These are phyloP conservation scores for Aspergillus cejpii DNA, from an alignment of 2,329 filamentous ascomycete genomes.

Conservation along the genomic window DNA sequence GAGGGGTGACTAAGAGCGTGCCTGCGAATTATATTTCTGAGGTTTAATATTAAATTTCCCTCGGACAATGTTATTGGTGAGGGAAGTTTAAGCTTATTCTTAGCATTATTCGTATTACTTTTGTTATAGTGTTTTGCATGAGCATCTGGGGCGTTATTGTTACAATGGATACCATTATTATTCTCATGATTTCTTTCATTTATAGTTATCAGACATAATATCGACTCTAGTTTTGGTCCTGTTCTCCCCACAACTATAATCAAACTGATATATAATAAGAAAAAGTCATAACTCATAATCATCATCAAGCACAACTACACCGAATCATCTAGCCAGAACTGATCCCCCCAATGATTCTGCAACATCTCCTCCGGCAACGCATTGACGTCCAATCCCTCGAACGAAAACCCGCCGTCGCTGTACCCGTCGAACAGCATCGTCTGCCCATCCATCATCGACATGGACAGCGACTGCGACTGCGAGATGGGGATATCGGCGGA, in stretches of 20 bases:
- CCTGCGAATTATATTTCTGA: constrained; percentile 88
- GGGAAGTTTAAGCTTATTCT: constrained; percentile 1
- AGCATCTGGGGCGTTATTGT: no score
- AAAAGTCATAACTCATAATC: neutral
- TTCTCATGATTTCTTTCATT: no score
- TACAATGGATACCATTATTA: no score
- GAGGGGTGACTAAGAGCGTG: constrained; percentile 77
- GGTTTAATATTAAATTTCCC: constrained; percentile 47
- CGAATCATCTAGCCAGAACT: constrained; percentile 8
- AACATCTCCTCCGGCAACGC: constrained; percentile 4
- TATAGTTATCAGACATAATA: no score
- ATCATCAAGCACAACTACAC: constrained; percentile 5
- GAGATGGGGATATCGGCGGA: constrained; percentile 1
- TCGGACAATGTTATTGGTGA: neutral
- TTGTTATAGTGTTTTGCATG: neutral
- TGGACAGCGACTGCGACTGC: no score
- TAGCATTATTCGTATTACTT: neutral
- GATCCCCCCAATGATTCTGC: constrained; percentile 4
- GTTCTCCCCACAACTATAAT: no score
- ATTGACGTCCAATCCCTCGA: constrained; percentile 6
- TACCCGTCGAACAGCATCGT: constrained; percentile 2
- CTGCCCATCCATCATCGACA: neutral
- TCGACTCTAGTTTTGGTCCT: no score
- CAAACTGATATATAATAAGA: neutral
- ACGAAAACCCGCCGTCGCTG: neutral